phyloP scores from a whole-genome alignment of 1,284 basidiomycete genomes.

The Pulveroboletus ridleyi region DNA sequence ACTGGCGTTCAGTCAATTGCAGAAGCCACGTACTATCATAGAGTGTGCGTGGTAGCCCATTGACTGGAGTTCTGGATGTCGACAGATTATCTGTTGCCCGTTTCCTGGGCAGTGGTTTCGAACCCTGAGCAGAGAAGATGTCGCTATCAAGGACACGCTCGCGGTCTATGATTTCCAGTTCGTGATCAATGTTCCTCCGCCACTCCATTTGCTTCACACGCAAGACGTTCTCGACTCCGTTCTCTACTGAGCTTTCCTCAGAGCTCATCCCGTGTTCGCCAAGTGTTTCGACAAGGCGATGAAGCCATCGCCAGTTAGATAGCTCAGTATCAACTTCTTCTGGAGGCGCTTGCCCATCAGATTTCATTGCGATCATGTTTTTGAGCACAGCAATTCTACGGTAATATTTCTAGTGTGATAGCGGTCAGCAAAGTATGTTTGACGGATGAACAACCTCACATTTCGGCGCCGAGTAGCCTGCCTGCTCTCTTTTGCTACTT shows the following conservation, averaged over 20 bases:
- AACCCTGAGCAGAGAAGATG: not conserved
- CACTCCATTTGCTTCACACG: not conserved
- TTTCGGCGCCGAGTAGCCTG: not conserved
- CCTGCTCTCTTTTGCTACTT: constrained; percentile 1
- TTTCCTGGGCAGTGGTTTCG: not conserved
- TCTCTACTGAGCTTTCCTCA: constrained; percentile 1
- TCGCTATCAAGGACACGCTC: not conserved
- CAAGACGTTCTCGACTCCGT: not conserved
- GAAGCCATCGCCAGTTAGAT: not conserved
- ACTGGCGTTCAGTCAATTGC: constrained; percentile 1
- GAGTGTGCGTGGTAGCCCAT: not conserved
- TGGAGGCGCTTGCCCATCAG: not conserved
- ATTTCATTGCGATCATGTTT: not conserved
- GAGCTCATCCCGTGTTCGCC: not conserved
- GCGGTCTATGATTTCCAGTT: not conserved
- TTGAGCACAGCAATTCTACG: not conserved
- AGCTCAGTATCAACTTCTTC: not conserved
- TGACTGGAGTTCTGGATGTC: not conserved
- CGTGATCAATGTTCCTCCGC: not conserved
- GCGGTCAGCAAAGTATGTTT: not conserved
- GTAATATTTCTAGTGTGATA: constrained; percentile 1
- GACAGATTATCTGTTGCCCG: not conserved
- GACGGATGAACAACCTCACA: not conserved
- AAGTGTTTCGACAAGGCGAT: not conserved
- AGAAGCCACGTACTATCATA: not conserved